Base-by-base conservation (phyloP, 192 early-diverging fungal species). In the Pilobolus umbonatus region DNA sequence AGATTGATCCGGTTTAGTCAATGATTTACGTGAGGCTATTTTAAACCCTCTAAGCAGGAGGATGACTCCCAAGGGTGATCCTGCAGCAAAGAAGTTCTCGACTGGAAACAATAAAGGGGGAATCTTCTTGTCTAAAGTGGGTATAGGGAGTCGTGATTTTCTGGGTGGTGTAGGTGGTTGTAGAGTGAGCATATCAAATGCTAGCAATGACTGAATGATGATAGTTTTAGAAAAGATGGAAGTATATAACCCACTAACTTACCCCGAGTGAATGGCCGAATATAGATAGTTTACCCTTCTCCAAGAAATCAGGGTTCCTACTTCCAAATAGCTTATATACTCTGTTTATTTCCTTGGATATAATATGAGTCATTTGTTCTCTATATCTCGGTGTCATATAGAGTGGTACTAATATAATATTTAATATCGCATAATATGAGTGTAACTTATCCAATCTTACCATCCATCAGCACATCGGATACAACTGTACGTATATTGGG, bases 341-440 rank as follows among this genome's bases (percentile, higher is more conserved):
- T 24, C 81, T 60, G 62, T 92, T 94, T 40, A 88, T 65, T 69
- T 94, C 91, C 7, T 75, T 68, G 10, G 87, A 80, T 30, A 94
- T 85, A 46, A 86, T 81, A 11, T 75, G 74, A 46, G 91, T 80
- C 89, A 94, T 92, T 57, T 89, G 74, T 59, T 89, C 84, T 28
- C 88, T 80, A 54, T 88, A 91, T 63, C 69, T 80, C 3, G 89
- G 91, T 2, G 88, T 89, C 90, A 92, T 92, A 39, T 94, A 94
- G 21, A 92, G 67, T 7, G 90, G 72, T 3, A 93, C 87, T 82
- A 56, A 32, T n/a, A 61, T 43, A 61, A 63, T 26, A 36, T 55
- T 34, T 34, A 48, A 28, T 38, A 19, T 10, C 9, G 43, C 50
- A 51, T 54, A 19, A 52, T 46, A 40, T 50, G 14, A 14, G 22